Conservation (phyloP, 352 stramenopile genomes). For the Pythium periplocum region DNA sequence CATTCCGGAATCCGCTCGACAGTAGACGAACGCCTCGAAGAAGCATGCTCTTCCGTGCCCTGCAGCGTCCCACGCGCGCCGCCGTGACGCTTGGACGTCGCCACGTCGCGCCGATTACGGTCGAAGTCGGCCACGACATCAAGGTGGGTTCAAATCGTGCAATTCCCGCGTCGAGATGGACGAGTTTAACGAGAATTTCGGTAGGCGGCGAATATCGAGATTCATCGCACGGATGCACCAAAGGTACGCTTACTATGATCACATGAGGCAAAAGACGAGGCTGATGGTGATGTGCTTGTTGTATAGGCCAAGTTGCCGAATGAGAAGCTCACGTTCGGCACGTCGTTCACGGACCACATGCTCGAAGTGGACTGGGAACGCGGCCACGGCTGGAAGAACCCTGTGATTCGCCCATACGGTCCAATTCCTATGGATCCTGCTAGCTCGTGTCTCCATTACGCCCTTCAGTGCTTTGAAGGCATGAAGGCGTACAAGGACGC, state of each 20-base stretch:
- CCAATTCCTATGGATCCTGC: conserved; percentile 91
- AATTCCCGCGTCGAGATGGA: too few relatives aligned
- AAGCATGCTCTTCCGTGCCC: conserved; percentile 2
- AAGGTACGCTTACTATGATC: conserved; percentile 9
- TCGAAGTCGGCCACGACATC: conserved; percentile 28
- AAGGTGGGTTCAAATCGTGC: conserved; percentile 6
- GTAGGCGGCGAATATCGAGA: conserved; percentile 31
- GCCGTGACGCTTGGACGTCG: conserved; percentile 8
- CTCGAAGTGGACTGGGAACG: conserved; percentile 91
- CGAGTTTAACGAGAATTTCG: too few relatives aligned
- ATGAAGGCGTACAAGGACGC: conserved; percentile 93
- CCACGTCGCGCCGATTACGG: conserved; percentile 15
- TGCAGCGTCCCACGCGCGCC: not conserved
- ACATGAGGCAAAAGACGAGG: not conserved
- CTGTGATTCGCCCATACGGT: conserved; percentile 90
- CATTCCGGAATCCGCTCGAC: not conserved
- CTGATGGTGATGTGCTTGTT: not conserved
- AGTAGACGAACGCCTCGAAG: not conserved
- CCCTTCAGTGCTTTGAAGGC: conserved; percentile 93
- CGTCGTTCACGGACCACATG: conserved; percentile 96
- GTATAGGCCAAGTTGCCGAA: conserved; percentile 66
- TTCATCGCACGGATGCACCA: conserved; percentile 36
- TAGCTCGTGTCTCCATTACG: conserved; percentile 93
- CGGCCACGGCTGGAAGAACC: conserved; percentile 79
- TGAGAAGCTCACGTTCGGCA: conserved; percentile 91